phyloP scores from a whole-genome alignment of 495 filamentous ascomycete genomes.

The Hypoxylon perforatum region DNA sequence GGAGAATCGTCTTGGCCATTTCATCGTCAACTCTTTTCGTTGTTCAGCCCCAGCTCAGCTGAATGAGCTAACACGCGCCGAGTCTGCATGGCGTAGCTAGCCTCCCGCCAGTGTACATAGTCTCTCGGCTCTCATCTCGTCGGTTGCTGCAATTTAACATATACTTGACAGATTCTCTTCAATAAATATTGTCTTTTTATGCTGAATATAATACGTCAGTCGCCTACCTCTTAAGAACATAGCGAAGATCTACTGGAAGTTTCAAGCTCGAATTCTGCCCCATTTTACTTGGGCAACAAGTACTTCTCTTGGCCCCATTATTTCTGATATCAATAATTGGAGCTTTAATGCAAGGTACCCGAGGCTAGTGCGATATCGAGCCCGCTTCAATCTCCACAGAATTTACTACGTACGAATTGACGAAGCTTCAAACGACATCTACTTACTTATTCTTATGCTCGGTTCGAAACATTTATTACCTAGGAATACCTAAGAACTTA shows the following conservation, averaged over 20 bases:
- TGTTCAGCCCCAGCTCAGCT: slow-evolving; percentile 33
- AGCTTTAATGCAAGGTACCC: slow-evolving; percentile 38
- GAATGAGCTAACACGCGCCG: slow-evolving; percentile 10
- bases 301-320: no score
- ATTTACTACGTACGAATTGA: no score
- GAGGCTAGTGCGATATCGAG: slow-evolving; percentile 15
- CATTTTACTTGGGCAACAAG: no score
- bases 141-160: background rate
- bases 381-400: slow-evolving; percentile 1
- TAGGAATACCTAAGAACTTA: background rate
- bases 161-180: background rate
- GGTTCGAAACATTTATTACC: no score
- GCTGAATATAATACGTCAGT: no score
- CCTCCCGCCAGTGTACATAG: background rate
- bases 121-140: no score
- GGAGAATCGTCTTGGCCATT: background rate
- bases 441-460: no score
- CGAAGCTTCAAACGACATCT: no score
- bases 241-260: no score
- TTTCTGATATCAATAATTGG: background rate
- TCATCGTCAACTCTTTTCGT: slow-evolving; percentile 1
- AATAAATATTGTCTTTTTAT: no score
- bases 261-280: no score
- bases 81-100: slow-evolving; percentile 19
- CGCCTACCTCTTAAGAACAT: no score